Conservation (phyloP, 108 stramenopile genomes). For the Mayamaea pseudoterrestris region DNA sequence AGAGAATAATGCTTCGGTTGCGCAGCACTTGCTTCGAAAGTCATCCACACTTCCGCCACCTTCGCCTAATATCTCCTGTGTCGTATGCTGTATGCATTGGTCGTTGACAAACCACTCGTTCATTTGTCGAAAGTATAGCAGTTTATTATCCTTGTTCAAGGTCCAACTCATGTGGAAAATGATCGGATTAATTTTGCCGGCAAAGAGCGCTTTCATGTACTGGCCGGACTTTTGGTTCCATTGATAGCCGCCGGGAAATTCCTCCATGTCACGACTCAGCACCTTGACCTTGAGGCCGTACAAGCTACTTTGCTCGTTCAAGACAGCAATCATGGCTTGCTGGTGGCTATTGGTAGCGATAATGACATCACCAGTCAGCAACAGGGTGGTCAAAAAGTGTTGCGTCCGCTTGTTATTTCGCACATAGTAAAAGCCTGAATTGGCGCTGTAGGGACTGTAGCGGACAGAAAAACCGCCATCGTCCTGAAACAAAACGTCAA, state of each 20-base stretch:
- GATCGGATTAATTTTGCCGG: conserved; percentile 8
- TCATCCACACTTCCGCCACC: background rate
- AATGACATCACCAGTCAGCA: conserved; percentile 48
- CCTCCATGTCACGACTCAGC: conserved; percentile 29
- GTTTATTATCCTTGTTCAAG: conserved; percentile 49
- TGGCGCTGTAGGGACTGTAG: conserved; percentile 53
- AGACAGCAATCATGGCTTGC: conserved; percentile 33
- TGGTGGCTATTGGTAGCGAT: conserved; percentile 44
- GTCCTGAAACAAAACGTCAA: conserved; percentile 76
- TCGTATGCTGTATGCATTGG: conserved; percentile 14
- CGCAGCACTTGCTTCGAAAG: conserved; percentile 21
- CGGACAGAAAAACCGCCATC: conserved; percentile 52
- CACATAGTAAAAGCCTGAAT: conserved; percentile 36
- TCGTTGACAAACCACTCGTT: conserved; percentile 42
- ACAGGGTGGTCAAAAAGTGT: conserved; percentile 30
- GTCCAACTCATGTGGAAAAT: conserved; percentile 65
- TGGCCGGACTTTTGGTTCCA: conserved; percentile 9
- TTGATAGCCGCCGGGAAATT: conserved; percentile 44
- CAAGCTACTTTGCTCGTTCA: conserved; percentile 38
- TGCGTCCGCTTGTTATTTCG: conserved; percentile 40
- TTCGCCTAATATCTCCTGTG: conserved; percentile 6
- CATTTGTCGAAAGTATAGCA: conserved; percentile 39
- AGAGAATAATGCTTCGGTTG: conserved; percentile 18
- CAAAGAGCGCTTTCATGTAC: conserved; percentile 10
- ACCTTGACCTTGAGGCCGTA: conserved; percentile 55